A percentile compares a stretch with the other conserved stretches of the same genome.
Conservation (phyloP, 371 early-diverging fungal species). For the Haplosporangium sp. region DNA sequence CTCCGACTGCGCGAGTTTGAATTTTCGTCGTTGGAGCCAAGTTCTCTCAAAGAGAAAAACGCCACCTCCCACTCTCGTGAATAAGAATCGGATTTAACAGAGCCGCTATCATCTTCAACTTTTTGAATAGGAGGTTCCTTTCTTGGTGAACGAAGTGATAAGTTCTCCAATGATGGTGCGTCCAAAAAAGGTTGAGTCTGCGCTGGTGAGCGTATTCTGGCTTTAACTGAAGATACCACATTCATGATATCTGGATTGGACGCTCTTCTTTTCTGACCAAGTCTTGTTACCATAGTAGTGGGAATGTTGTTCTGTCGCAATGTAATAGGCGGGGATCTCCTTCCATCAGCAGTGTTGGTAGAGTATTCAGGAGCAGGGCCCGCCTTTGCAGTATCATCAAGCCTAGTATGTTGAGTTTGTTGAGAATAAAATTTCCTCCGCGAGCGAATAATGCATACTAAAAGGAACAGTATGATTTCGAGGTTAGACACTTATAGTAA, state of each 20-base stretch:
- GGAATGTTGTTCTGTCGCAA: not conserved
- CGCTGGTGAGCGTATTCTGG: constrained; percentile 1
- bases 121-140: not conserved
- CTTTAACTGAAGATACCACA: not conserved
- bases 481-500: not conserved
- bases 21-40: not conserved
- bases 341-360: not conserved
- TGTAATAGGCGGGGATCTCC: not conserved
- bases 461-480: not conserved
- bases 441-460: constrained; percentile 17
- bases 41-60: constrained; percentile 8
- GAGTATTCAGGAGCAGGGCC: not conserved
- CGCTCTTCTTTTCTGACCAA: constrained; percentile 10
- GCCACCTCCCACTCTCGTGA: not conserved
- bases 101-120: too few relatives aligned
- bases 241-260: not conserved
- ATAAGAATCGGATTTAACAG: not conserved
- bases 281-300: not conserved
- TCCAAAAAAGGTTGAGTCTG: not conserved
- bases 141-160: constrained; percentile 4
- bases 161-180: not conserved
- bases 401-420: not conserved
- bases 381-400: not conserved
- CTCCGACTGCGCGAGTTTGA: not conserved
- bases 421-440: not conserved